Percentiles rank a stretch among this genome's conserved stretches.
Evolutionary conservation across 2,329 filamentous ascomycete genomes (phyloP).

Genomic region (Emmonsiellopsis sp.): DNA sequence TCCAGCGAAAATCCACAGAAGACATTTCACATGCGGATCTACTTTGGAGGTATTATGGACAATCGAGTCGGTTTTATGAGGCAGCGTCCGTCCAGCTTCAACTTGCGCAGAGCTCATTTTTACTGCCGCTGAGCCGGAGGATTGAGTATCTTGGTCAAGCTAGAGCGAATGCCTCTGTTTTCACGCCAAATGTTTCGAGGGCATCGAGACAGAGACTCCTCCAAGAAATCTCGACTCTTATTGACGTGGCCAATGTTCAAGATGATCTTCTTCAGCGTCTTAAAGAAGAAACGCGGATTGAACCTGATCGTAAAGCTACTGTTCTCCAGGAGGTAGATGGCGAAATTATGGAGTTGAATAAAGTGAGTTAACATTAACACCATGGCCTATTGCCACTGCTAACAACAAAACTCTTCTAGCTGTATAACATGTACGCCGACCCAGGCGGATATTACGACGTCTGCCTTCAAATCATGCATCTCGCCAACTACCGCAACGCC

Average conservation of each 20-base stretch:
- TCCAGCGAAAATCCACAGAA: constrained; percentile 63
- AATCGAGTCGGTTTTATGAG: constrained; percentile 71
- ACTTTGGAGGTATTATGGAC: constrained; percentile 85
- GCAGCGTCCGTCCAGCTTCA: constrained; percentile 79
- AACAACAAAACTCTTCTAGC: constrained; percentile 38
- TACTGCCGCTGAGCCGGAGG: constrained; percentile 68
- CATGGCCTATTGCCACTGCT: background rate
- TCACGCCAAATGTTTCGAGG: constrained; percentile 64
- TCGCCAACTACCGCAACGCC: constrained; percentile 81
- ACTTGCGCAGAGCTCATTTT: constrained; percentile 74
- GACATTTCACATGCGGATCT: constrained; percentile 76
- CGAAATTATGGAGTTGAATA: constrained; percentile 64
- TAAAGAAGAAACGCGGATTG: constrained; percentile 60
- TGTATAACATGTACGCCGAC: constrained; percentile 91
- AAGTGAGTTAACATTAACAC: constrained; percentile 46
- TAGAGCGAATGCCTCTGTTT: constrained; percentile 82
- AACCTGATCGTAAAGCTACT: constrained; percentile 51
- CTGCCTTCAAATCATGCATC: constrained; percentile 83
- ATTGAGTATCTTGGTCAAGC: constrained; percentile 86
- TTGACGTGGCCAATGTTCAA: constrained; percentile 92
- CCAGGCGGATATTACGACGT: constrained; percentile 89
- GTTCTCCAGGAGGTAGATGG: constrained; percentile 64
- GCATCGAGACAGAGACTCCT: constrained; percentile 77
- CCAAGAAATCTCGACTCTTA: constrained; percentile 72
- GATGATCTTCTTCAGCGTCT: constrained; percentile 79